These are phyloP conservation scores for Calycina herbarum DNA, from an alignment of 2,329 filamentous ascomycete genomes.

Conservation along the genomic window DNA sequence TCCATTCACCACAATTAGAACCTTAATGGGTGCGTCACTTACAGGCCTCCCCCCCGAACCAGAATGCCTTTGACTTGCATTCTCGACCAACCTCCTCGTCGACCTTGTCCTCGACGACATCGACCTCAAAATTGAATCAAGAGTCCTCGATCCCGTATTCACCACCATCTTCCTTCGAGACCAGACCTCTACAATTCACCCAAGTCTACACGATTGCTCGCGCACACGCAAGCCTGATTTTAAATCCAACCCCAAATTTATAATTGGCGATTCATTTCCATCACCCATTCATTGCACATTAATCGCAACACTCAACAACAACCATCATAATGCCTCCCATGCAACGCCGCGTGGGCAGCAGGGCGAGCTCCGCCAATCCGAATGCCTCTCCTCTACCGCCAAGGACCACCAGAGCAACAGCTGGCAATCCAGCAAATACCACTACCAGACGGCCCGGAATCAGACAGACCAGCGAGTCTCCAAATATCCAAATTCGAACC, in stretches of 20 bases:
- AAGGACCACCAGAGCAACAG: background rate
- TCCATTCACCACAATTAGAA: background rate
- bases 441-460: background rate
- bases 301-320: background rate
- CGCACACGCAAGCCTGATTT: background rate
- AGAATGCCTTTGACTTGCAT: too few species aligned
- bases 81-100: too few species aligned
- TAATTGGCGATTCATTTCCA: background rate
- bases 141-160: too few species aligned
- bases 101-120: too few species aligned
- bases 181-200: background rate
- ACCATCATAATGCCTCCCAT: background rate
- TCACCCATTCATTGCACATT: too few species aligned
- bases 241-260: background rate
- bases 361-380: background rate
- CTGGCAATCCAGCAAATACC: background rate
- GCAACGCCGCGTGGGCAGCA: background rate
- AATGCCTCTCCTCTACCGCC: too few species aligned
- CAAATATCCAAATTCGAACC: background rate
- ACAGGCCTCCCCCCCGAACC: too few species aligned
- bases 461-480: background rate
- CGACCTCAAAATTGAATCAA: too few species aligned
- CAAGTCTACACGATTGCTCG: background rate
- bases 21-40: background rate
- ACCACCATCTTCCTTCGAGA: too few species aligned